Evolutionary conservation across 352 stramenopile species (phyloP).

Genomic region (Pythium brassicae): DNA sequence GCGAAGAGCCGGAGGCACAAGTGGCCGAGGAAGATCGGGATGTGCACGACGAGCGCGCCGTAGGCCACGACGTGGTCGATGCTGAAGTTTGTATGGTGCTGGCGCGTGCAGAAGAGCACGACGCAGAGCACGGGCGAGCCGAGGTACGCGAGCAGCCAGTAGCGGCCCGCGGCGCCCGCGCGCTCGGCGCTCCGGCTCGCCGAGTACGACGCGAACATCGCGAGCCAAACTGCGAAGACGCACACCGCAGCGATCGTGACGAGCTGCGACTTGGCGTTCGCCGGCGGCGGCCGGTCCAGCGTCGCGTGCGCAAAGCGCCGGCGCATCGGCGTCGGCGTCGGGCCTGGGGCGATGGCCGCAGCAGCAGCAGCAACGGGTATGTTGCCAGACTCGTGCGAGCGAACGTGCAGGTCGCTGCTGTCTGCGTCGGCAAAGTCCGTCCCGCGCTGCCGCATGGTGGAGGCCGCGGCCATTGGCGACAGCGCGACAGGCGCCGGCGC

Average conservation of each 20-base stretch:
- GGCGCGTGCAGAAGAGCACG: conserved; percentile 48
- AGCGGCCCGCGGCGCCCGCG: conserved; percentile 20
- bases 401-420: conserved; percentile 3
- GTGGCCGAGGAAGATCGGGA: conserved; percentile 79
- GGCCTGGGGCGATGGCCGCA: no score
- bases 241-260: conserved; percentile 39
- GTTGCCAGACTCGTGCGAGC: not conserved
- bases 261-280: conserved; percentile 23
- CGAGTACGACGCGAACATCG: conserved; percentile 72
- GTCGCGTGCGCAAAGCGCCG: conserved; percentile 8
- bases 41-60: conserved; percentile 67
- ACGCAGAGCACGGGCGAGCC: conserved; percentile 58
- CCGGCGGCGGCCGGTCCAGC: conserved; percentile 7
- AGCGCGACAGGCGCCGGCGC: not conserved
- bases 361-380: no score
- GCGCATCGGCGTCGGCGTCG: no score
- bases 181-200: conserved; percentile 17
- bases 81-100: conserved; percentile 29
- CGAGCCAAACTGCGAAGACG: conserved; percentile 44
- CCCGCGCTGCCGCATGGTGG: conserved; percentile 13
- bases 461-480: not conserved
- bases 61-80: conserved; percentile 77
- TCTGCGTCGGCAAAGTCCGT: conserved; percentile 1
- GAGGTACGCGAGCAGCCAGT: conserved; percentile 66
- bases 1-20: conserved; percentile 75